Base-by-base conservation (phyloP, 495 filamentous ascomycete species). In the Podospora didyma region DNA sequence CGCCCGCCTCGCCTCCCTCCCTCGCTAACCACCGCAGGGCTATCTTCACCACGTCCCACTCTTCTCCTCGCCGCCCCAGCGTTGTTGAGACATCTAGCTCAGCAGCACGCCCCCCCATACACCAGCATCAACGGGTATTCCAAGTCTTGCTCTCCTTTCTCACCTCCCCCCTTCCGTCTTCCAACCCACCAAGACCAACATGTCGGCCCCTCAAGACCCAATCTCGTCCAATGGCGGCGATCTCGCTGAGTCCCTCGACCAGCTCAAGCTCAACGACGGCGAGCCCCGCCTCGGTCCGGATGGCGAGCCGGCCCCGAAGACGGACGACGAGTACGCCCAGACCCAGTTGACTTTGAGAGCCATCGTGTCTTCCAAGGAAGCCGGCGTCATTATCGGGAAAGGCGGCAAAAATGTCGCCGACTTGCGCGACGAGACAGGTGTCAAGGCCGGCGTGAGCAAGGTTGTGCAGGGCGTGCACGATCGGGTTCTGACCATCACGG, bases 381-480 rank as follows among this genome's bases (percentile, higher is more conserved):
- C 94, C 52, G 94, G 94, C 62, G 89, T 97, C 54, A 97, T 98
- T 71, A 98, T 98, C 67, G 94, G 94, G 66, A 98, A 97, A 75
- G 91, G 88, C 41, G 94, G 94, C 56, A 96, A 98, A 80, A 97
- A 98, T 66, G 94, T 98, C 41, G 94, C 94, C 22, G 92, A 97
- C 68, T 78, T 98, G 57, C 89, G 94, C 66, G 93, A 98, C 57
- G 92, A 96, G 73, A 98, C 95, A 50, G 94, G 92, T 56, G 94
- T 97, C 50, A 96, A 93, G 73, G 94, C 94, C 58, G 94, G 94
- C 59, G 94, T 98, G 41, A 96, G 91, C 82, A 98, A 97, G 79
- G 95, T 97, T 44, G 94, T 98, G 46, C 90, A 89, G 51, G 92
- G 93, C 56, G 94, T 98, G 42, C 92, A 96, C 69, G 94, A 98